Evolutionary conservation across 441 rosid species (phyloP), one percentile per base, ranked within the genome.

Genomic region (Rhodomyrtus psidioides): DNA sequence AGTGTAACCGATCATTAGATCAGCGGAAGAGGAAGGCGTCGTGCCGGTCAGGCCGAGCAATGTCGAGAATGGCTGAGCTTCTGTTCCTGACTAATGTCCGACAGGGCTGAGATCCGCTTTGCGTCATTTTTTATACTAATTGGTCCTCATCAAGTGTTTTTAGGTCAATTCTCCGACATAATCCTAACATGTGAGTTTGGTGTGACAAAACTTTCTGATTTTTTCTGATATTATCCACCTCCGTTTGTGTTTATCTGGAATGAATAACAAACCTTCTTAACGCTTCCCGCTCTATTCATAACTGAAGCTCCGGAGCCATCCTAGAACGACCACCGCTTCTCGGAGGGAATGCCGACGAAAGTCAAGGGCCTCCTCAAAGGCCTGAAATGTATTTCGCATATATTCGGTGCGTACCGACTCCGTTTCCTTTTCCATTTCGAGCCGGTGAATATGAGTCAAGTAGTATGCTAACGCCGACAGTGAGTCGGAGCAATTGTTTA

Each of bases 291-390:
- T 70, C 79, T 70, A 34, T 39, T 70, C 79, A 70, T 39, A 34
- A n/a, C 79, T 39, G n/a, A 34, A 70, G 79, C 49, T 21, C n/a
- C 16, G 16, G 58, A 83, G 12, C 54, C 83, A 58, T 13, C 75
- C 55, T 27, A 54, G 86, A 88, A 85, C 55, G 82, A 39, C 1
- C 8, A 0, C 49, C 8, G 0, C 44, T 70, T 87, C 88, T 87
- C 59, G 24, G 82, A 53, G 15, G 74, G 86, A 54, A 86, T 88
- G 91, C 54, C 88, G 12, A 87, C 91, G 17, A 91, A 89, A 26
- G 92, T 95, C 92, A 94, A 94, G 90, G 95, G 96, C 75, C 90
- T 96, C 82, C 82, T 93, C 3, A 93, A 88, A 86, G 95, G 99
- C 82, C 87, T 96, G 4, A 92, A 88, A 90, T 92, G 91, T 88